A percentile compares a stretch with the other conserved stretches of the same genome.
Conservation (phyloP, 192 early-diverging fungal genomes). For the Backusella mclennaniae region DNA sequence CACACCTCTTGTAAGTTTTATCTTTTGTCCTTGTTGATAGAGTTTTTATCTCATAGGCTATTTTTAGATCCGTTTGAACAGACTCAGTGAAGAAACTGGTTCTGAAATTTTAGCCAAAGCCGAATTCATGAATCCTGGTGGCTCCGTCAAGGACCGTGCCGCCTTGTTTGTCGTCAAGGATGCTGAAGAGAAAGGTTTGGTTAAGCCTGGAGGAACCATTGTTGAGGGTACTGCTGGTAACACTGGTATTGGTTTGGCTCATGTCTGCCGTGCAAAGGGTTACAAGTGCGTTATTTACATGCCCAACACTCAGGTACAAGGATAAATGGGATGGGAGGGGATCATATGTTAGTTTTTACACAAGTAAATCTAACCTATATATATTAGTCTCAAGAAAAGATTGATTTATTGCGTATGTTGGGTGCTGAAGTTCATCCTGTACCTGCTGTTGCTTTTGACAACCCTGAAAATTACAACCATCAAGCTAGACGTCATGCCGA, state of each 20-base stretch:
- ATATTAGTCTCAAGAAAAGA: conserved; percentile 87
- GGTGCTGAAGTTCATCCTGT: conserved; percentile 94
- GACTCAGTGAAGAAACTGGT: conserved; percentile 72
- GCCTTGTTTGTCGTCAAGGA: conserved; percentile 93
- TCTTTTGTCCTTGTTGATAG: neutral
- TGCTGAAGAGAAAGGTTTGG: conserved; percentile 83
- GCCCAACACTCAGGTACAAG: conserved; percentile 85
- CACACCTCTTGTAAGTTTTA: conserved; percentile 76
- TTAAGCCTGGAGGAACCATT: conserved; percentile 87
- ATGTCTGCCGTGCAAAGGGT: conserved; percentile 89
- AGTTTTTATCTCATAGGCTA: neutral
- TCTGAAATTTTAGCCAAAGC: conserved; percentile 91
- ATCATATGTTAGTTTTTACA: too few species aligned
- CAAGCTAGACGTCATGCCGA: conserved; percentile 85
- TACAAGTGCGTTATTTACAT: conserved; percentile 97
- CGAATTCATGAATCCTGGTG: conserved; percentile 97
- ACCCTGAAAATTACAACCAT: conserved; percentile 94
- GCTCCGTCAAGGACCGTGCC: conserved; percentile 95
- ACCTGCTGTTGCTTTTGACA: conserved; percentile 88
- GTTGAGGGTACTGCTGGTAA: conserved; percentile 88
- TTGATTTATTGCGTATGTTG: conserved; percentile 87
- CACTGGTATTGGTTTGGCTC: conserved; percentile 95
- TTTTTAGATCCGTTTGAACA: conserved; percentile 65
- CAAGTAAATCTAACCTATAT: neutral
- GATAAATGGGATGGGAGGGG: neutral